Base-by-base conservation (phyloP, 805 yeast genomes). In the Brettanomyces bruxellensis region DNA sequence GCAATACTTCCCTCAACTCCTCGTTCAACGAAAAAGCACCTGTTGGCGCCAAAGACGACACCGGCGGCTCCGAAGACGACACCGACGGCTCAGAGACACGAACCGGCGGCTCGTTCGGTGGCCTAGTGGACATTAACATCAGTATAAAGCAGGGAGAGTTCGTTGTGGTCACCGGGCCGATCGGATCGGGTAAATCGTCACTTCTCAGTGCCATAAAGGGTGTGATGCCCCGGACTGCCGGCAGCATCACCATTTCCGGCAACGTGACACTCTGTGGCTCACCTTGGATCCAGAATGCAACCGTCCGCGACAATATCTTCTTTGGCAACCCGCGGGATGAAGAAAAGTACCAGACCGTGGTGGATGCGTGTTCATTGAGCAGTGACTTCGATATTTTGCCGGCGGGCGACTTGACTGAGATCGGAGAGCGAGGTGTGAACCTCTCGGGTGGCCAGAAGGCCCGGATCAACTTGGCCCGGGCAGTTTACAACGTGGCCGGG, bases 401-500 rank as follows among this genome's bases (percentile, higher is more conserved):
- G 11, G 87, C 81, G 18, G 91, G 91, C 37, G 95, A 87, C 57
- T 55, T 59, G 44, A 85, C 95, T 1, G 86, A 83, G 61, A 84
- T 86, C 54, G 95, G 95, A 51, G 95, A 86, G 61, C 72, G 87
- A 58, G 95, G 95, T 53, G 81, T 87, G 44, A 85, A 89, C 3
- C 64, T 86, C 35, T 82, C 90, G 4, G 95, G 95, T 49, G 95
- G 95, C 44, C 95, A 86, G 62, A 86, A 86, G 68, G 91, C 95
- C 1, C 73, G 95, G 61, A 75, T 86, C 45, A 78, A 79, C 57
- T 66, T 86, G 49, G 95, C 95, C 3, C 73, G 95, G 59, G 83
- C 91, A 2, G 87, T 84, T 2, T 86, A 86, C 56, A 39, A 48
- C 13, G 45, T 50, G 6, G 32, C 23, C 23, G 38, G 37, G 11